These are phyloP conservation scores for Lentinus brumalis DNA, from an alignment of 768 basidiomycete genomes.

Conservation along the genomic window DNA sequence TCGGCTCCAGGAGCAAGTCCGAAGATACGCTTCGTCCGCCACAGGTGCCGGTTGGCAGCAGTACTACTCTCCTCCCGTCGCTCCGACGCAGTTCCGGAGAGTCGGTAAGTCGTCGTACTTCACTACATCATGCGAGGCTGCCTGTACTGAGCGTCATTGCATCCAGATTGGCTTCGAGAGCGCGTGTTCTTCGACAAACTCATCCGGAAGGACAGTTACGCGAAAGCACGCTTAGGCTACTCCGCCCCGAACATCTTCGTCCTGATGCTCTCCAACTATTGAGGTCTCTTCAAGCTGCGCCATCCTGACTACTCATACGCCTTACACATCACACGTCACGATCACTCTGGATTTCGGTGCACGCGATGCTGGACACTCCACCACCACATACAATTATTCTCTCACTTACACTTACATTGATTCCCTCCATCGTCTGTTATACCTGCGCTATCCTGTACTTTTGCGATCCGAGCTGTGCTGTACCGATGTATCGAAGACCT, in stretches of 20 bases:
- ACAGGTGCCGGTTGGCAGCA: slow-evolving; percentile 42
- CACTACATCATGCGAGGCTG: not conserved
- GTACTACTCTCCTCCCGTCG: slow-evolving; percentile 44
- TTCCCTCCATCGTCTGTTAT: not conserved
- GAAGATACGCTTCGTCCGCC: slow-evolving; percentile 51
- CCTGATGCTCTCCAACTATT: slow-evolving; percentile 37
- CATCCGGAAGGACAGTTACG: slow-evolving; percentile 60
- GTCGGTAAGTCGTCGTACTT: slow-evolving; percentile 54
- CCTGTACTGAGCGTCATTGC: not conserved
- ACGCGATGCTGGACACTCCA: not conserved
- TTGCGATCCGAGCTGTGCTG: not conserved
- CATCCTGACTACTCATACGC: too few relatives aligned
- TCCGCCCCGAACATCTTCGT: slow-evolving; percentile 79
- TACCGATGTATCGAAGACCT: not conserved
- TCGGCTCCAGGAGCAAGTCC: slow-evolving; percentile 72
- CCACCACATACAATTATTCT: not conserved
- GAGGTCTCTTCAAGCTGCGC: not conserved
- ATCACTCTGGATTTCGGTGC: not conserved
- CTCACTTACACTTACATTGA: not conserved
- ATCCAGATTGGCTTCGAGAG: slow-evolving; percentile 77
- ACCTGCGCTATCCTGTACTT: not conserved
- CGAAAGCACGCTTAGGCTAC: slow-evolving; percentile 64
- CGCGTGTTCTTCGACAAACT: slow-evolving; percentile 70
- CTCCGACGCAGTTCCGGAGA: slow-evolving; percentile 56
- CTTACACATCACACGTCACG: too few relatives aligned